Evolutionary conservation across 352 stramenopile species (phyloP), one percentile per base, ranked within the genome.

Genomic region (Globisporangium nodosum): DNA sequence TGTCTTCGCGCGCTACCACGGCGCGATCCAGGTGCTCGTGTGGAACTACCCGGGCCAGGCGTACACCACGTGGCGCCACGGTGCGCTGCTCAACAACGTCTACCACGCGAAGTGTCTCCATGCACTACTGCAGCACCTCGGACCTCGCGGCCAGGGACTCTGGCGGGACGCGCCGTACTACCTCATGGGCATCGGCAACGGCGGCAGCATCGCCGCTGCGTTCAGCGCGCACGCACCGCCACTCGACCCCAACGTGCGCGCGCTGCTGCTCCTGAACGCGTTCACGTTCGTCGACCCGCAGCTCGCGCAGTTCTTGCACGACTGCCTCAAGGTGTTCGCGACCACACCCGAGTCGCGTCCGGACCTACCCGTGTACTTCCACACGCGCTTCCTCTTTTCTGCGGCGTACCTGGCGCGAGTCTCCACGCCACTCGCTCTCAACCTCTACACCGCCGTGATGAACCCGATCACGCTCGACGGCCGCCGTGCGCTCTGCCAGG

Each of bases 41-140:
- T 98, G 95, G 91, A 98, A 98, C 70, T 98, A 98, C 69, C 94
- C 96, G 0, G 94, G 96, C 9, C 96, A 98, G 68, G 96, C 94
- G 0, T 97, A 97, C 66, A 98, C 93, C 21, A 83, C 93, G 27
- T 98, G 93, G 90, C 73, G 87, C 12, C 70, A 81, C 27, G 88
- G 92, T 4, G 78, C 83, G 45, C 40, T 93, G 42, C 81, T 98
- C 48, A 97, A 98, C 74, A 98, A 98, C 68, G 78, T 81, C 24
- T 98, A 92, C 68, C 80, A 97, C 42, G 79, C 85, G 3, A 63
- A 78, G 33, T 97, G 94, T 57, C 70, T 98, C 12, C 68, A 84
- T 24, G 83, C 88, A 37, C 63, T 98, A 11, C 63, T 98, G 7
- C 58, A 74, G 24, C 76, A 96, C 57, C 48, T 74, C 2, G 61